Evolutionary conservation across 1,284 basidiomycete species (phyloP).

Genomic region (Lentinula novae-zelandiae): DNA sequence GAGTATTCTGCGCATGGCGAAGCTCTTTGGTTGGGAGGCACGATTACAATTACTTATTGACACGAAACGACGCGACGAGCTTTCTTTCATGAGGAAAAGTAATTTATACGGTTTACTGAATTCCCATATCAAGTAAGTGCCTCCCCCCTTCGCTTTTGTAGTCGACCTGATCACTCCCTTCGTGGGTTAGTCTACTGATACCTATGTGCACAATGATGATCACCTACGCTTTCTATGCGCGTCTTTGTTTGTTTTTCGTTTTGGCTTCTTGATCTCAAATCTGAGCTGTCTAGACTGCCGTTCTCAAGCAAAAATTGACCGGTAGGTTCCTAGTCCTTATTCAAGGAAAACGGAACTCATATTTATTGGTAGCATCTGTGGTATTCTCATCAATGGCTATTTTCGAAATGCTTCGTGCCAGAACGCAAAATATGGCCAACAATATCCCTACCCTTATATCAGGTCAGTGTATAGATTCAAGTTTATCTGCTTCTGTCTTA

Average conservation of each 20-base stretch:
- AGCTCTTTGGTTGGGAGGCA: slow-evolving; percentile 68
- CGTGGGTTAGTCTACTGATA: slow-evolving; percentile 46
- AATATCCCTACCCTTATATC: background rate
- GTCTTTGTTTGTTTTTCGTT: slow-evolving; percentile 20
- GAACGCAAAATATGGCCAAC: background rate
- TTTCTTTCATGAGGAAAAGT: slow-evolving; percentile 39
- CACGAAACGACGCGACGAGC: slow-evolving; percentile 50
- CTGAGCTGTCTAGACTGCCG: slow-evolving; percentile 16
- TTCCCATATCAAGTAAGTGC: slow-evolving; percentile 37
- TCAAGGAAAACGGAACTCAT: background rate
- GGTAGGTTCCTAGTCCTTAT: background rate
- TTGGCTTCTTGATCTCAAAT: slow-evolving; percentile 6
- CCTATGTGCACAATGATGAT: slow-evolving; percentile 63
- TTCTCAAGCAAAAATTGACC: slow-evolving; percentile 33
- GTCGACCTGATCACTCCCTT: background rate
- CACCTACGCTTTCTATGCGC: slow-evolving; percentile 59
- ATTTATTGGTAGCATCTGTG: slow-evolving; percentile 25
- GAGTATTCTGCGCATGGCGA: slow-evolving; percentile 54
- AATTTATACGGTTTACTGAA: slow-evolving; percentile 39
- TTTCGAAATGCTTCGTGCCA: slow-evolving; percentile 36
- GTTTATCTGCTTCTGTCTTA: slow-evolving; percentile 24
- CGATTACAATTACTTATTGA: slow-evolving; percentile 47
- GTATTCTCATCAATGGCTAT: slow-evolving; percentile 38
- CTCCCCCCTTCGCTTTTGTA: slow-evolving; percentile 8
- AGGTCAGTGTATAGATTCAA: slow-evolving; percentile 12